Percentiles rank a stretch among this genome's conserved stretches.
These are phyloP conservation scores for Cryptococcus sp. DNA, from an alignment of 1,284 basidiomycete species.

Conservation along the genomic window DNA sequence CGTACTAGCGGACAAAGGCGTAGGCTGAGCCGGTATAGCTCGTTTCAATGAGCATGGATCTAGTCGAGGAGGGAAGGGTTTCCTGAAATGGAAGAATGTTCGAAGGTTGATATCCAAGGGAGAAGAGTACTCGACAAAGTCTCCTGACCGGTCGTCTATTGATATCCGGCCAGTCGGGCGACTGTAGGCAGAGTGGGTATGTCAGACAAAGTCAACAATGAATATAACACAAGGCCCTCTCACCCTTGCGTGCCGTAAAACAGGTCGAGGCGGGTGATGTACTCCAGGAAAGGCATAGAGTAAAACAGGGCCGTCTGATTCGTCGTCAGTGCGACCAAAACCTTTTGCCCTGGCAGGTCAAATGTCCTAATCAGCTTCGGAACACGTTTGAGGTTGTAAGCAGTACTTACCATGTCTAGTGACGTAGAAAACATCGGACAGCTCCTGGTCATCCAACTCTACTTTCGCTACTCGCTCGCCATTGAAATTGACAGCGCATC, in stretches of 20 bases:
- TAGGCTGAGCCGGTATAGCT: slow-evolving; percentile 44
- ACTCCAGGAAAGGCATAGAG: slow-evolving; percentile 62
- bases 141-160: slow-evolving; percentile 51
- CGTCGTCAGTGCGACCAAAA: slow-evolving; percentile 66
- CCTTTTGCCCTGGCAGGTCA: slow-evolving; percentile 49
- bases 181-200: slow-evolving; percentile 13
- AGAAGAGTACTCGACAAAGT: slow-evolving; percentile 49
- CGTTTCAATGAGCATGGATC: slow-evolving; percentile 42
- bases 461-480: slow-evolving; percentile 53
- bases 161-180: slow-evolving; percentile 41
- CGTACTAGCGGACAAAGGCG: slow-evolving; percentile 36
- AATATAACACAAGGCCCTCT: slow-evolving; percentile 4
- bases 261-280: slow-evolving; percentile 45
- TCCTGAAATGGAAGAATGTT: slow-evolving; percentile 54
- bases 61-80: slow-evolving; percentile 49
- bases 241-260: slow-evolving; percentile 37
- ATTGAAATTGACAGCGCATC: slow-evolving; percentile 52
- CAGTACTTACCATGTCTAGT: slow-evolving; percentile 60
- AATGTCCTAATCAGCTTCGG: slow-evolving; percentile 34
- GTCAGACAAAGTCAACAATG: background rate
- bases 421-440: slow-evolving; percentile 60
- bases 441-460: slow-evolving; percentile 62
- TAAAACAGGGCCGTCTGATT: slow-evolving; percentile 62
- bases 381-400: background rate
- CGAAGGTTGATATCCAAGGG: slow-evolving; percentile 50